phyloP scores from a whole-genome alignment of 495 filamentous ascomycete genomes.

The Xylaria scruposa region DNA sequence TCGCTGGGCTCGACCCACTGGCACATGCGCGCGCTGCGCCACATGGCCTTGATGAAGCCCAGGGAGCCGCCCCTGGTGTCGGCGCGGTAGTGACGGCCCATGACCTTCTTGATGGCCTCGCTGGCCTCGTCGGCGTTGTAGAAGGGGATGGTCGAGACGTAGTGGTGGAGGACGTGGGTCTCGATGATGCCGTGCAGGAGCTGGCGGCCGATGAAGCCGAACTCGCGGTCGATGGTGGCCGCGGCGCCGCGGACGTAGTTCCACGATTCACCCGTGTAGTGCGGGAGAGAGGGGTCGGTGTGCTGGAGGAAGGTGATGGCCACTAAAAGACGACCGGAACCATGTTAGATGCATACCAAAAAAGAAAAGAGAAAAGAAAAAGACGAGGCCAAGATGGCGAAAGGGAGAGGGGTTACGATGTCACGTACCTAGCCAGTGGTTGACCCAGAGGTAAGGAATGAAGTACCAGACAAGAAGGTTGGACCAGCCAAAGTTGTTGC shows the following conservation, averaged over 20 bases:
- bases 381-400: no score
- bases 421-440: slow-evolving; percentile 88
- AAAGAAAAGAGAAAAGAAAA: neutral
- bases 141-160: slow-evolving; percentile 84
- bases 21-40: slow-evolving; percentile 70
- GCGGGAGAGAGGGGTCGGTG: slow-evolving; percentile 84
- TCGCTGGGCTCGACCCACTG: slow-evolving; percentile 77
- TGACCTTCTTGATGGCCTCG: slow-evolving; percentile 80
- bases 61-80: slow-evolving; percentile 67
- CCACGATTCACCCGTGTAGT: slow-evolving; percentile 79
- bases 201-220: slow-evolving; percentile 85
- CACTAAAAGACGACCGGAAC: slow-evolving; percentile 51
- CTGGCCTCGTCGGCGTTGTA: slow-evolving; percentile 90
- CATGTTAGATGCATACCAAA: neutral
- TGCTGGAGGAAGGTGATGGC: slow-evolving; percentile 91
- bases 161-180: slow-evolving; percentile 90
- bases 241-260: slow-evolving; percentile 86
- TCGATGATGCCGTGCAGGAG: slow-evolving; percentile 92
- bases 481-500: slow-evolving; percentile 78
- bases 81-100: slow-evolving; percentile 81
- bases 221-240: slow-evolving; percentile 86
- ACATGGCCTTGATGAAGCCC: slow-evolving; percentile 70
- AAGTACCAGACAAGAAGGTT: slow-evolving; percentile 95
- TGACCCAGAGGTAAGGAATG: slow-evolving; percentile 95
- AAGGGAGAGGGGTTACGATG: neutral